Base-by-base conservation (phyloP, 192 early-diverging fungal species). In the Podila clonocystis region DNA sequence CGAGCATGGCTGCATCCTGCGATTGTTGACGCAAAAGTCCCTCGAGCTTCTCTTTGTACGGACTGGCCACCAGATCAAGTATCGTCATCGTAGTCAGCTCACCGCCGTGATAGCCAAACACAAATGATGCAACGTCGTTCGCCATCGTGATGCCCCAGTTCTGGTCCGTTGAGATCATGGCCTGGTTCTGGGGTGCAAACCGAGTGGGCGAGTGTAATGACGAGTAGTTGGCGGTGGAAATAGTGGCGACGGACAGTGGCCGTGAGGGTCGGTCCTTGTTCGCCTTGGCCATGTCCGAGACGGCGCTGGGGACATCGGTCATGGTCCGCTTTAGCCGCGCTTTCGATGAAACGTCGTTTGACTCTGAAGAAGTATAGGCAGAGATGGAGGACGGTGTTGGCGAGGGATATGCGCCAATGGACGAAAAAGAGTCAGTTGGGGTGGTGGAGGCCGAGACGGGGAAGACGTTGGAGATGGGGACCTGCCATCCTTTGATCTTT, bases 161-260 rank as follows among this genome's bases (percentile, higher is more conserved):
- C 19, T 68, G 68, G 72, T 89, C 78, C 0, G 89, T 90, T 0
- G 91, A 91, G 29, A 90, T 78, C 29, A 90, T 90, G 20, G 88
- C 88, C 65, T 92, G 89, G 49, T 85, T 88, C 68, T 88, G 87
- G 13, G 89, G 89, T 3, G 87, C 70, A 41, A 89, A 91, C 22
- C 89, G 84, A 1, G 84, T 88, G 2, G 89, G 87, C 30, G 83
- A 76, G 52, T 90, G 89, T 30, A 88, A 58, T 3, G 75, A 63
- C 15, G 64, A 63, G 22, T 64, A 79, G 49, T 72, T 72, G 38
- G 70, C 41, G 48, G 65, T 68, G n/a, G 76, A 79, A 38, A 79
- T 68, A 12, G 76, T 79, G 2, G 76, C 76, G n/a, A 79, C 29
- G 17, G 76, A 79, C n/a, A 79, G 61, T 8, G 76, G 76, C n/a